Percentiles rank a stretch among this genome's conserved stretches.
Evolutionary conservation across 129 eudicot genomes (phyloP).

Genomic region (Apium graveolens): DNA sequence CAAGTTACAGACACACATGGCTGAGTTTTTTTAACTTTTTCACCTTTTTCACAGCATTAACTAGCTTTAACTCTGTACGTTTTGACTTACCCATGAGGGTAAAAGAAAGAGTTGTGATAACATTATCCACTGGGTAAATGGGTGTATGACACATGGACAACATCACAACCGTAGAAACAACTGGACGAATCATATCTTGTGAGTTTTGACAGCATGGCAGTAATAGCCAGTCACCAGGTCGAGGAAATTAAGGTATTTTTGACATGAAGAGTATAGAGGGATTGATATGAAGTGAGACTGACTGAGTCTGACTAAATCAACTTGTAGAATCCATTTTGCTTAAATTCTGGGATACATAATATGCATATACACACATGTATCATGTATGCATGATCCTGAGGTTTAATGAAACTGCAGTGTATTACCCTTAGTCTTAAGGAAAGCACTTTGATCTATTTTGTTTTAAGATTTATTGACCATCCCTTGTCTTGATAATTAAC

Average conservation of each 20-base stretch:
- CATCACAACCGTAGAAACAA: conserved; percentile 24
- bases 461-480: not conserved
- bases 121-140: conserved; percentile 33
- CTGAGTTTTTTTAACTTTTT: conserved; percentile 9
- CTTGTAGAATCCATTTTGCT: conserved; percentile 8
- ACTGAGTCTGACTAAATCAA: conserved; percentile 15
- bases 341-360: conserved; percentile 14
- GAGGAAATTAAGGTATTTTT: conserved; percentile 69
- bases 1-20: conserved; percentile 31
- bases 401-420: not conserved
- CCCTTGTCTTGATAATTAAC: not conserved
- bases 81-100: conserved; percentile 34
- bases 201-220: conserved; percentile 45
- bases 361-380: not conserved
- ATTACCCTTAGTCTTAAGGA: not conserved
- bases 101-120: conserved; percentile 25
- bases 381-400: not conserved
- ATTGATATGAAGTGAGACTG: conserved; percentile 20
- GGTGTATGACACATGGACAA: conserved; percentile 25
- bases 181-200: conserved; percentile 49
- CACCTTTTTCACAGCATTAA: conserved; percentile 15
- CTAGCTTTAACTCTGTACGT: conserved; percentile 16
- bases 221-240: conserved; percentile 63
- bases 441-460: not conserved
- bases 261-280: not conserved